A percentile compares a stretch with the other conserved stretches of the same genome.
These are phyloP conservation scores for Agastache rugosa DNA, from an alignment of 257 asterid species.

Conservation along the genomic window DNA sequence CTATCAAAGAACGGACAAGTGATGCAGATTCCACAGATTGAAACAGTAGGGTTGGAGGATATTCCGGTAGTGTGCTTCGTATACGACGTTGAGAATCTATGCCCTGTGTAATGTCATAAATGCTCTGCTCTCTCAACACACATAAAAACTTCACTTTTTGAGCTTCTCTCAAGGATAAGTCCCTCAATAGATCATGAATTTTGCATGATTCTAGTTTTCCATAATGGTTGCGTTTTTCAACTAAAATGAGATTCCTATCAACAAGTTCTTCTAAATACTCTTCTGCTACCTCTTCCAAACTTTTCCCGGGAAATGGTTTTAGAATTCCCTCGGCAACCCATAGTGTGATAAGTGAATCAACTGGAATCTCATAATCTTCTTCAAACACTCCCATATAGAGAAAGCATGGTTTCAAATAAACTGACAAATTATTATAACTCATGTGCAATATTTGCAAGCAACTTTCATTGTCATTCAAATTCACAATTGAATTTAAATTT, in stretches of 20 bases:
- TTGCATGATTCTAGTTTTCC: background rate
- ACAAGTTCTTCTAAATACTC: background rate
- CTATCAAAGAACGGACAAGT: background rate
- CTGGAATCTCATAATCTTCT: background rate
- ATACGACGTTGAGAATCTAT: background rate
- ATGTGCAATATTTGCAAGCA: background rate
- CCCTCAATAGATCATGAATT: background rate
- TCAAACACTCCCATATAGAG: background rate
- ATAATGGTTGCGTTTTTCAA: background rate
- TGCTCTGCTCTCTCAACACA: background rate
- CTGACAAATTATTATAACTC: constrained; percentile 19
- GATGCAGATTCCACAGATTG: background rate
- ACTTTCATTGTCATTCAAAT: background rate
- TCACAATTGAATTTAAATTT: constrained; percentile 10
- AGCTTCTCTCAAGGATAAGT: background rate
- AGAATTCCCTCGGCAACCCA: background rate
- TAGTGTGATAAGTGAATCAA: background rate
- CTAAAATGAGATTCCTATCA: background rate
- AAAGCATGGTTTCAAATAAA: constrained; percentile 20
- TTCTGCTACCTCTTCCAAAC: background rate
- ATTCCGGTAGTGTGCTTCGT: too few relatives aligned
- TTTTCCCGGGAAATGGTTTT: background rate
- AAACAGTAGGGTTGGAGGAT: background rate
- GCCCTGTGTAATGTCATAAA: background rate
- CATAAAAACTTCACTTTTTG: background rate